These are phyloP conservation scores for Chenopodium berlandieri DNA, from an alignment of 148 eudicot genomes.

Conservation along the genomic window DNA sequence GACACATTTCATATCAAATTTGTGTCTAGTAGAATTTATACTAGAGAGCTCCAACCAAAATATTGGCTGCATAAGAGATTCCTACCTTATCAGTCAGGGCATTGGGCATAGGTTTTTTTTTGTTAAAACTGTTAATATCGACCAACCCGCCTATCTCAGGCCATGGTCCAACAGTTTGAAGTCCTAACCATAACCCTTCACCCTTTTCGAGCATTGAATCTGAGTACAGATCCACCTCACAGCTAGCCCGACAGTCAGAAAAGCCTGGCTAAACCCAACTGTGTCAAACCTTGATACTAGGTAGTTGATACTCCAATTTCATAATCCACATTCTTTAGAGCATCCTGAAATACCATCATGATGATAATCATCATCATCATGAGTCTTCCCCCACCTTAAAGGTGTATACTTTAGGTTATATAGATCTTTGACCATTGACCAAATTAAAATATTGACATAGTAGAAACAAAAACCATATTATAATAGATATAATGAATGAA, in stretches of 20 bases:
- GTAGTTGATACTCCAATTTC: neutral
- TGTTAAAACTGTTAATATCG: neutral
- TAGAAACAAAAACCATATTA: slow-evolving; percentile 20
- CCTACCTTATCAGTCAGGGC: neutral
- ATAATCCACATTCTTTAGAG: neutral
- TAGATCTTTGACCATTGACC: slow-evolving; percentile 63
- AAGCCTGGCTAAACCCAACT: neutral
- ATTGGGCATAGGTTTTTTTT: neutral
- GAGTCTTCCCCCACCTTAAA: neutral
- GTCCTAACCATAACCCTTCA: neutral
- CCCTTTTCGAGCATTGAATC: neutral
- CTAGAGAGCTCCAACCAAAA: neutral
- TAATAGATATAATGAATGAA: slow-evolving; percentile 2
- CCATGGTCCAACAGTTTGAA: neutral
- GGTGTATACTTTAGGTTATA: neutral
- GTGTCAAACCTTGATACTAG: neutral
- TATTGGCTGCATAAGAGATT: neutral
- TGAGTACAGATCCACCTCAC: neutral
- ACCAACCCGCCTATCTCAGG: neutral
- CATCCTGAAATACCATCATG: slow-evolving; percentile 14
- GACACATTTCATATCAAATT: neutral
- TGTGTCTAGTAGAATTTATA: neutral
- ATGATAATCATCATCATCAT: slow-evolving; percentile 26
- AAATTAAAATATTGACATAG: slow-evolving; percentile 5
- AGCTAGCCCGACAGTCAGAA: neutral